A percentile compares a stretch with the other conserved stretches of the same genome.
Conservation (phyloP, 73 alveolate species). For the Paramecium caudatum region DNA sequence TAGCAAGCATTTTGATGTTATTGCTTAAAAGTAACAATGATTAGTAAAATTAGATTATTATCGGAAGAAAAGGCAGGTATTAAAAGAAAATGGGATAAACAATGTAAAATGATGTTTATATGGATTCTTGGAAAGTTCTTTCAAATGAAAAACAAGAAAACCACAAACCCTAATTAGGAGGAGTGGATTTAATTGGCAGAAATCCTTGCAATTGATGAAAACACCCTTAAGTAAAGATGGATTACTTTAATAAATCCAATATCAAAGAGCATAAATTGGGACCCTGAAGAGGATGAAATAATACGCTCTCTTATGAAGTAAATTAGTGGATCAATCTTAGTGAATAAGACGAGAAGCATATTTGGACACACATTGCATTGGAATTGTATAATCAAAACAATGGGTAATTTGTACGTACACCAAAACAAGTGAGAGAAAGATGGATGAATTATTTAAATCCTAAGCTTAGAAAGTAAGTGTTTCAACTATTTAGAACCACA, state of each 20-base stretch:
- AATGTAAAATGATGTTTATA: slow-evolving; percentile 60
- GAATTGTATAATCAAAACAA: slow-evolving; percentile 59
- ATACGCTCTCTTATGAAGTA: slow-evolving; percentile 53
- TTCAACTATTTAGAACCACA: slow-evolving; percentile 52
- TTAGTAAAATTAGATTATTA: slow-evolving; percentile 7
- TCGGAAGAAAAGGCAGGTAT: slow-evolving; percentile 44
- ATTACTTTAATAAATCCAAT: slow-evolving; percentile 54
- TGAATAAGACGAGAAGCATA: slow-evolving; percentile 59
- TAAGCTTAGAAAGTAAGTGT: slow-evolving; percentile 78
- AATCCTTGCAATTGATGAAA: slow-evolving; percentile 30
- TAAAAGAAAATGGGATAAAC: slow-evolving; percentile 62
- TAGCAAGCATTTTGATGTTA: slow-evolving; percentile 53
- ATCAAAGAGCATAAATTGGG: slow-evolving; percentile 66
- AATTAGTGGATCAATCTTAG: neutral
- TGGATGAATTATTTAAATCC: slow-evolving; percentile 95
- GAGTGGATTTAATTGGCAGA: slow-evolving; percentile 48
- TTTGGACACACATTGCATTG: slow-evolving; percentile 56
- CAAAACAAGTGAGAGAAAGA: slow-evolving; percentile 92
- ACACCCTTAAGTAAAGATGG: slow-evolving; percentile 60
- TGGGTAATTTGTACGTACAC: slow-evolving; percentile 66
- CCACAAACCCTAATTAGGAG: slow-evolving; percentile 36
- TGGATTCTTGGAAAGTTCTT: slow-evolving; percentile 62
- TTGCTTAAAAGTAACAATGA: slow-evolving; percentile 9
- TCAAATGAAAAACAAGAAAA: slow-evolving; percentile 32
- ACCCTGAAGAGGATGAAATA: slow-evolving; percentile 65